A percentile compares a stretch with the other conserved stretches of the same genome.
These are phyloP conservation scores for Miamiensis avidus DNA, from an alignment of 169 alveolate genomes.

Conservation along the genomic window DNA sequence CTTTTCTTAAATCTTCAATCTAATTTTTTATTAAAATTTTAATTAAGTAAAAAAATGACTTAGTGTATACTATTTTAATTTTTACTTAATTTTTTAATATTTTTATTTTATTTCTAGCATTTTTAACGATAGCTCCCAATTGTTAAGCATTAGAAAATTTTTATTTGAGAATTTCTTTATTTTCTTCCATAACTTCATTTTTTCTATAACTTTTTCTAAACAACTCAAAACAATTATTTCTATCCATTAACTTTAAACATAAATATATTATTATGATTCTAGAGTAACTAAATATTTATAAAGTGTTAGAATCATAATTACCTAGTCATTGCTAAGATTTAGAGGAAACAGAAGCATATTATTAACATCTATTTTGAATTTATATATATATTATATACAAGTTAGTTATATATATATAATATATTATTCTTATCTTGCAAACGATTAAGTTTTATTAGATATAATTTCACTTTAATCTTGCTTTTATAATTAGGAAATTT, in stretches of 20 bases:
- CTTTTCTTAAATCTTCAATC: conserved; percentile 65
- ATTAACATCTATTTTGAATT: conserved; percentile 19
- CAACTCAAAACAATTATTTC: conserved; percentile 84
- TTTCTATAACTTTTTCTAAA: conserved; percentile 83
- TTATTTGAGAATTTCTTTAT: conserved; percentile 62
- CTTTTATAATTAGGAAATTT: too few species aligned
- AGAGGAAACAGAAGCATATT: conserved; percentile 35
- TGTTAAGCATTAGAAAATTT: conserved; percentile 67
- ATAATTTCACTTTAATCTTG: too few species aligned
- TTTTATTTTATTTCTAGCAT: conserved; percentile 63
- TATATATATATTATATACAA: too few species aligned
- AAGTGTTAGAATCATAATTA: too few species aligned
- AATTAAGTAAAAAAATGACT: neutral
- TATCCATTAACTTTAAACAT: conserved; percentile 57
- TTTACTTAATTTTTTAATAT: conserved; percentile 27
- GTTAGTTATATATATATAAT: too few species aligned
- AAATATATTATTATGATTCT: conserved; percentile 3
- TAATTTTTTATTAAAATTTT: conserved; percentile 8
- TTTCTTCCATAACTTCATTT: conserved; percentile 78
- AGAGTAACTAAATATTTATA: neutral
- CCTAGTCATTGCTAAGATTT: conserved; percentile 29
- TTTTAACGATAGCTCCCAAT: conserved; percentile 68
- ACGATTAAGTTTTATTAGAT: too few species aligned
- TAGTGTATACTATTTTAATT: neutral
- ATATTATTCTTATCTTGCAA: too few species aligned